These are phyloP conservation scores for Phaeosphaeria sp. DNA, from an alignment of 2,329 filamentous ascomycete genomes.

Conservation along the genomic window DNA sequence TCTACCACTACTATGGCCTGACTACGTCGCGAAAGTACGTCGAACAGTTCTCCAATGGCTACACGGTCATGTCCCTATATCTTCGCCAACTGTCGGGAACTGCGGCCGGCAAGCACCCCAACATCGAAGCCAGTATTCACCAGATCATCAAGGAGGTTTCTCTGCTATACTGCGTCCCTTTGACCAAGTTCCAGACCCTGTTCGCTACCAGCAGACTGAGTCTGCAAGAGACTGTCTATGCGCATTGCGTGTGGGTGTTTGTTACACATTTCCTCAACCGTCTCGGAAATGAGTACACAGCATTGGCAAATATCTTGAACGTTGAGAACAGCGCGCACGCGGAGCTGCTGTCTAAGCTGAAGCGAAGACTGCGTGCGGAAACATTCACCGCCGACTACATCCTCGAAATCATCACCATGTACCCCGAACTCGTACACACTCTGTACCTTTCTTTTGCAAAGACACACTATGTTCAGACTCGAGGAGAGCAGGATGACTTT, in stretches of 20 bases:
- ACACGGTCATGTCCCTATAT: conserved; percentile 96
- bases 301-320: conserved; percentile 81
- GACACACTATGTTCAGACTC: conserved; percentile 76
- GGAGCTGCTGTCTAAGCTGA: conserved; percentile 89
- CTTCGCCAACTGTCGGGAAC: conserved; percentile 70
- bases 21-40: conserved; percentile 98
- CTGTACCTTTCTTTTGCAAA: conserved; percentile 92
- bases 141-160: conserved; percentile 99
- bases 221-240: conserved; percentile 95
- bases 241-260: conserved; percentile 97
- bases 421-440: conserved; percentile 84
- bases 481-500: conserved; percentile 70
- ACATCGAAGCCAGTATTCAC: conserved; percentile 92
- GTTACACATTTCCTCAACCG: conserved; percentile 98
- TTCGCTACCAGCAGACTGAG: conserved; percentile 88
- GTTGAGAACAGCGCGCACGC: conserved; percentile 81
- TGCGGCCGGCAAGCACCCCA: conserved; percentile 65
- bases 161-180: conserved; percentile 94
- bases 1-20: conserved; percentile 98
- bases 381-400: conserved; percentile 99
- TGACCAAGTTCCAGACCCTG: conserved; percentile 91
- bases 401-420: conserved; percentile 91
- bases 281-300: conserved; percentile 88
- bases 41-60: conserved; percentile 97
- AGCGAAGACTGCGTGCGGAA: conserved; percentile 92